Evolutionary conservation across 2,329 filamentous ascomycete genomes (phyloP).

Genomic region (Blastomyces percursus): DNA sequence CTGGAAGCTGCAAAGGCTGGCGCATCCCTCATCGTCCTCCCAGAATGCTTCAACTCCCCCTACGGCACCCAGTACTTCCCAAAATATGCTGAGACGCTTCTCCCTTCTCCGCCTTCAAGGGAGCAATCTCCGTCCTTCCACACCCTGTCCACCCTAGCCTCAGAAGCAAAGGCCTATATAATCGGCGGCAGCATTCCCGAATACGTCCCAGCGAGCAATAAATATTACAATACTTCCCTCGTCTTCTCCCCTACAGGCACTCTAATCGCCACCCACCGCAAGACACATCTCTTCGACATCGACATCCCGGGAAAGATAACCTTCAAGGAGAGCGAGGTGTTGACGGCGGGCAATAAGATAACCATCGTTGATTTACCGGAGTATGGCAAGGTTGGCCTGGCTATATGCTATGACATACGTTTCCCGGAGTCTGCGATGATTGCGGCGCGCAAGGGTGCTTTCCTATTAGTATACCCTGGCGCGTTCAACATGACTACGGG

Average conservation of each 20-base stretch:
- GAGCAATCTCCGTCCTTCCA: slow-evolving; percentile 73
- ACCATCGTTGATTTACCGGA: slow-evolving; percentile 78
- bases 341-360: slow-evolving; percentile 72
- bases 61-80: slow-evolving; percentile 90
- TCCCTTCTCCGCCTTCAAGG: slow-evolving; percentile 59
- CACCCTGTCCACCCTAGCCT: slow-evolving; percentile 67
- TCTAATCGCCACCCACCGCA: slow-evolving; percentile 81
- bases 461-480: slow-evolving; percentile 84
- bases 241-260: slow-evolving; percentile 67
- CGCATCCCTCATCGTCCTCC: slow-evolving; percentile 78
- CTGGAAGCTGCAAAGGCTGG: slow-evolving; percentile 65
- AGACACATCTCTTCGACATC: slow-evolving; percentile 95
- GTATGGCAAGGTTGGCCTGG: slow-evolving; percentile 76
- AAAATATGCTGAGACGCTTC: slow-evolving; percentile 80
- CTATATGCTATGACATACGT: slow-evolving; percentile 95
- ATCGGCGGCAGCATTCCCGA: slow-evolving; percentile 92
- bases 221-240: slow-evolving; percentile 83
- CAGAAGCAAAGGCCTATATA: slow-evolving; percentile 67
- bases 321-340: slow-evolving; percentile 82
- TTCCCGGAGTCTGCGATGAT: slow-evolving; percentile 91
- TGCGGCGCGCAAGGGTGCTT: slow-evolving; percentile 74
- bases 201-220: slow-evolving; percentile 52
- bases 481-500: slow-evolving; percentile 95
- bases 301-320: slow-evolving; percentile 90
- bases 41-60: slow-evolving; percentile 98